Evolutionary conservation across 2,329 filamentous ascomycete genomes (phyloP).

Genomic region (Colletotrichum tofieldiae): DNA sequence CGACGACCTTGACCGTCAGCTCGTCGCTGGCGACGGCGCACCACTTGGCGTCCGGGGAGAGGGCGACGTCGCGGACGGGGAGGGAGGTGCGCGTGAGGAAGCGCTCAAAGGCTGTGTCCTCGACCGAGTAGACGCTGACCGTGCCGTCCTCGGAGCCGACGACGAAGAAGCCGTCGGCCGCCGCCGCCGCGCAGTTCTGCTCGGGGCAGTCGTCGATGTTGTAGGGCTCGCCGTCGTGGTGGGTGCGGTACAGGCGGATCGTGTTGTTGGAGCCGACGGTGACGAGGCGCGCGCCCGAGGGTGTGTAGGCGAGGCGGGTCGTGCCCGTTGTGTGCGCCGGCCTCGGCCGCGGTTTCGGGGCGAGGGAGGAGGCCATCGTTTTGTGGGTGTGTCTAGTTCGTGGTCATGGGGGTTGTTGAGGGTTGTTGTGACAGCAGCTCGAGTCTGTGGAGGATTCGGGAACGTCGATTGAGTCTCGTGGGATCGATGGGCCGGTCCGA

Average conservation of each 20-base stretch:
- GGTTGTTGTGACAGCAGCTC: neutral
- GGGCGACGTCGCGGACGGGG: constrained; percentile 86
- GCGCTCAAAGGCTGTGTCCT: constrained; percentile 81
- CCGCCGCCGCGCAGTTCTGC: constrained; percentile 84
- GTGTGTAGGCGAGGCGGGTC: constrained; percentile 91
- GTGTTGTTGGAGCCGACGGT: constrained; percentile 96
- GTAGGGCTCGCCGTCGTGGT: constrained; percentile 90
- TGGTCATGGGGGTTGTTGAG: neutral
- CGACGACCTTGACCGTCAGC: constrained; percentile 90
- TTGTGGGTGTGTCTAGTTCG: neutral
- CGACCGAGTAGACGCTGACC: constrained; percentile 93
- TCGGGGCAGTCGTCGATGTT: constrained; percentile 95
- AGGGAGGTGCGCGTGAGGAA: constrained; percentile 88
- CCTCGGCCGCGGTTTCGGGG: constrained; percentile 71
- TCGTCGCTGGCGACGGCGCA: constrained; percentile 98
- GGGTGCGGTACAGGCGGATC: constrained; percentile 92
- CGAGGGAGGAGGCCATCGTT: constrained; percentile 54
- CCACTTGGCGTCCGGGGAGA: constrained; percentile 88
- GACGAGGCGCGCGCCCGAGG: constrained; percentile 87
- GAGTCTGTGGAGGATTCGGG: no score
- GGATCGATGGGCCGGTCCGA: no score
- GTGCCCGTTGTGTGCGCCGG: constrained; percentile 87
- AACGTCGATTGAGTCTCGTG: neutral
- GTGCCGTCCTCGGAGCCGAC: constrained; percentile 94
- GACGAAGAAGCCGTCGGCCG: constrained; percentile 85